Conservation (phyloP, 345 rosid genomes). For the Trapa bicornis region DNA sequence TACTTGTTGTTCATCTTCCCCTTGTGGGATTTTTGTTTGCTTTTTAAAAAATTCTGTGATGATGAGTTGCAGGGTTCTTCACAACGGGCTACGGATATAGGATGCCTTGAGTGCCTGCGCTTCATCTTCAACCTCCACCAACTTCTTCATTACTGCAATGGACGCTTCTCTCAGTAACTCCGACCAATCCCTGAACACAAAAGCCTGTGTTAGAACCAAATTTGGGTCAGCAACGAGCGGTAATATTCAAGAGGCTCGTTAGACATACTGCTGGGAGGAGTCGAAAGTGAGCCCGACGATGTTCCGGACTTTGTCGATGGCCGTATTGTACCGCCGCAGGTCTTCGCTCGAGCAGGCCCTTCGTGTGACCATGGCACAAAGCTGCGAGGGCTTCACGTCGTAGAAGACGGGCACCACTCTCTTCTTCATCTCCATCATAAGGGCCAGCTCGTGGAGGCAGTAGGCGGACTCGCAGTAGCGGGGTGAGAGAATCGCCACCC, state of each 20-base stretch:
- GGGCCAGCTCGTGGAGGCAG: conserved; percentile 70
- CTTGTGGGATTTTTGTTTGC: no score
- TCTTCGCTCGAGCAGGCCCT: conserved; percentile 23
- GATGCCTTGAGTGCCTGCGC: no score
- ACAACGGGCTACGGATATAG: no score
- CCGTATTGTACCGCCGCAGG: conserved; percentile 30
- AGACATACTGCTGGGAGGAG: conserved; percentile 41
- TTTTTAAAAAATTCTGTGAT: no score
- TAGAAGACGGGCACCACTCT: conserved; percentile 67
- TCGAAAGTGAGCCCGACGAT: conserved; percentile 84
- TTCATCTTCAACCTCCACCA: conserved; percentile 43
- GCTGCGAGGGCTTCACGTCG: conserved; percentile 71
- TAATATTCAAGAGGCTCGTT: no score
- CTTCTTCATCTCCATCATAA: conserved; percentile 55
- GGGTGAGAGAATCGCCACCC: conserved; percentile 72
- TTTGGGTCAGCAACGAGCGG: neutral
- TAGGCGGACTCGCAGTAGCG: conserved; percentile 59
- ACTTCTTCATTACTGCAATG: conserved; percentile 50
- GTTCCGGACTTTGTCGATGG: conserved; percentile 55
- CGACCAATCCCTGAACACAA: conserved; percentile 62
- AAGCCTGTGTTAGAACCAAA: neutral
- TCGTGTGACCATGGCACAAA: conserved; percentile 21
- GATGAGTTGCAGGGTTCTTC: no score
- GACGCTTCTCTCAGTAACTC: conserved; percentile 46
- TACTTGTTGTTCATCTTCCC: no score